A percentile compares a stretch with the other conserved stretches of the same genome.
These are phyloP conservation scores for Sporobolomyces phaffii DNA, from an alignment of 768 basidiomycete species.

Conservation along the genomic window DNA sequence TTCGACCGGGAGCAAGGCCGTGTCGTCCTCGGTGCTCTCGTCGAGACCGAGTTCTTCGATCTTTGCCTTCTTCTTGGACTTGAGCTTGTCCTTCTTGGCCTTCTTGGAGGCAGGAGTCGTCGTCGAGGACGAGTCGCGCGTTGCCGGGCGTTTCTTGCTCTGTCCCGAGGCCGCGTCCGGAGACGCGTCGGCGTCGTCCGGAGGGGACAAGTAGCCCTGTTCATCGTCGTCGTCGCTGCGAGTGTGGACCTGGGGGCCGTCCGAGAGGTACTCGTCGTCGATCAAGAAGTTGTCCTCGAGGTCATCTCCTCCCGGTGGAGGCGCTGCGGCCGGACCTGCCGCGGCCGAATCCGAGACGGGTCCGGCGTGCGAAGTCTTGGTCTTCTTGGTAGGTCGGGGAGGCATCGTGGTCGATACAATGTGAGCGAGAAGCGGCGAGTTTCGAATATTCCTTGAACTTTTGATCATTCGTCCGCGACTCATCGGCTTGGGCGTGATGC, in stretches of 20 bases:
- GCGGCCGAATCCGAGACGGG: neutral
- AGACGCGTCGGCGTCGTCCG: conserved; percentile 44
- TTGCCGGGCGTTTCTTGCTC: conserved; percentile 37
- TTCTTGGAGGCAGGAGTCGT: conserved; percentile 48
- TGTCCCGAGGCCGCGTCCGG: conserved; percentile 22
- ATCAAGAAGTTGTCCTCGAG: conserved; percentile 45
- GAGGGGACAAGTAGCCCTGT: conserved; percentile 23
- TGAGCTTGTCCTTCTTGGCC: conserved; percentile 50
- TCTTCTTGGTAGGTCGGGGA: conserved; percentile 10
- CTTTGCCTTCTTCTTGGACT: conserved; percentile 68
- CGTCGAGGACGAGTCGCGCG: conserved; percentile 54
- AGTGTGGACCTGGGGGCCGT: conserved; percentile 57
- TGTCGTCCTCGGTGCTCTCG: conserved; percentile 46
- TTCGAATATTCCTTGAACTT: neutral
- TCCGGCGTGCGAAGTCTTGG: conserved; percentile 1
- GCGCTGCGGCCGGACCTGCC: too few relatives aligned
- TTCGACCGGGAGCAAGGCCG: conserved; percentile 57
- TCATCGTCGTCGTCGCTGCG: conserved; percentile 54
- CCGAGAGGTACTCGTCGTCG: conserved; percentile 71
- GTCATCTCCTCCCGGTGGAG: conserved; percentile 21
- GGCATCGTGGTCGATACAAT: conserved; percentile 1
- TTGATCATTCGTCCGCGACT: too few relatives aligned
- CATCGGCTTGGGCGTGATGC: conserved; percentile 5
- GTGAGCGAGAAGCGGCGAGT: neutral
- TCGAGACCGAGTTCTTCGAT: conserved; percentile 50